Conservation (phyloP, 495 filamentous ascomycete species). For the Talaromyces ruber region DNA sequence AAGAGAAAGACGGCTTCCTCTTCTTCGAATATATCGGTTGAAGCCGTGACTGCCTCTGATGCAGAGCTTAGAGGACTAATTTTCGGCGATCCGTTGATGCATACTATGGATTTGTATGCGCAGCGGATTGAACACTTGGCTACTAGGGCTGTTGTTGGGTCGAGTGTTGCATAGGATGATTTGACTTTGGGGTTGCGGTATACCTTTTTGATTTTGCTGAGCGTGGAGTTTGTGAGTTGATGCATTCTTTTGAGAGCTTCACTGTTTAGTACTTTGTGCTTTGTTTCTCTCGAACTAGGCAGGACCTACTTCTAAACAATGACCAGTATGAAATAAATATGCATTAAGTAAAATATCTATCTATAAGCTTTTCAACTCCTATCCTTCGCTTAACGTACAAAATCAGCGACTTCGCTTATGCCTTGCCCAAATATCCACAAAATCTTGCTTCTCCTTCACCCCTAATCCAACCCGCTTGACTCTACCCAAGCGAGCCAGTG, state of each 20-base stretch:
- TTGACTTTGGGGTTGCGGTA: not conserved
- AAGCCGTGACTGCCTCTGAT: conserved; percentile 57
- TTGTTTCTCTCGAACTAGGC: not conserved
- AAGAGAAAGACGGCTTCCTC: conserved; percentile 5
- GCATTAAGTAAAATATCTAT: not conserved
- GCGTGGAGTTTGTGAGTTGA: not conserved
- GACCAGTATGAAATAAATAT: not conserved
- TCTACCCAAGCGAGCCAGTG: conserved; percentile 78
- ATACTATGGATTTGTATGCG: conserved; percentile 69
- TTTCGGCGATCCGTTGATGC: conserved; percentile 72
- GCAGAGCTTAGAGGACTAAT: conserved; percentile 54
- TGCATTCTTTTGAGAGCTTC: too few relatives aligned
- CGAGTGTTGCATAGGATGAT: conserved; percentile 6
- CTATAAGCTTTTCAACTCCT: not conserved
- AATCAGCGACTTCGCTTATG: conserved; percentile 21
- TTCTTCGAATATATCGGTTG: conserved; percentile 36
- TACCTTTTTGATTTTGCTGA: not conserved
- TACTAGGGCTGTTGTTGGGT: conserved; percentile 53
- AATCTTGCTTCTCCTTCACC: conserved; percentile 71
- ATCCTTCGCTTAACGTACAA: not conserved
- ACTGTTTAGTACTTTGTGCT: not conserved
- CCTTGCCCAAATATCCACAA: conserved; percentile 55
- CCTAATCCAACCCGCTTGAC: conserved; percentile 87
- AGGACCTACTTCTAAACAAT: not conserved
- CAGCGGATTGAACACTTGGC: conserved; percentile 59